Conservation (phyloP, 192 early-diverging fungal genomes). For the Dispira simplex region DNA sequence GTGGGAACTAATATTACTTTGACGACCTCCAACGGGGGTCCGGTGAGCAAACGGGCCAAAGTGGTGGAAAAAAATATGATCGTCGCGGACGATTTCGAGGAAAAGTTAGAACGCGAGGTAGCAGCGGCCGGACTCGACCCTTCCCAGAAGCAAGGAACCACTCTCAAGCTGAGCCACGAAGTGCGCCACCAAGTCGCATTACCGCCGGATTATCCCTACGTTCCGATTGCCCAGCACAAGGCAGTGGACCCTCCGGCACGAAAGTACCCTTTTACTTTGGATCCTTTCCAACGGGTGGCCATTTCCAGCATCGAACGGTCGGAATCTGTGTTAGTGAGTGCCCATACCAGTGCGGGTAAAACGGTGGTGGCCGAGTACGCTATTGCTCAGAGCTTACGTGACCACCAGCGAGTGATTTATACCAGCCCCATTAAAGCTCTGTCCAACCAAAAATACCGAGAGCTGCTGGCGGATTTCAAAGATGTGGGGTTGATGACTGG, state of each 20-base stretch:
- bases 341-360: slow-evolving; percentile 95
- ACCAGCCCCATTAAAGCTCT: slow-evolving; percentile 96
- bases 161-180: slow-evolving; percentile 27
- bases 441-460: slow-evolving; percentile 97
- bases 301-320: slow-evolving; percentile 77
- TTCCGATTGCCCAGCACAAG: slow-evolving; percentile 75
- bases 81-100: slow-evolving; percentile 43
- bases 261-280: slow-evolving; percentile 77
- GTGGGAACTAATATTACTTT: too few relatives aligned
- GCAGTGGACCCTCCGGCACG: slow-evolving; percentile 65
- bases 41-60: neutral
- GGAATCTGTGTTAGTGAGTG: slow-evolving; percentile 90
- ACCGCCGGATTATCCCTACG: slow-evolving; percentile 72
- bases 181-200: slow-evolving; percentile 86
- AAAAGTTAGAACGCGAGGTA: slow-evolving; percentile 50
- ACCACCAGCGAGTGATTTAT: slow-evolving; percentile 93
- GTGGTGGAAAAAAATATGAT: neutral
- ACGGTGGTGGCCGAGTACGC: slow-evolving; percentile 99
- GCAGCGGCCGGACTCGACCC: slow-evolving; percentile 35
- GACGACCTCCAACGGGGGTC: neutral
- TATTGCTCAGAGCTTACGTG: slow-evolving; percentile 71
- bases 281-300: slow-evolving; percentile 89
- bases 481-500: slow-evolving; percentile 99
- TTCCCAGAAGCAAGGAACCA: slow-evolving; percentile 15
- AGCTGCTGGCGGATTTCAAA: slow-evolving; percentile 87